phyloP scores from a whole-genome alignment of 495 filamentous ascomycete genomes.

The Penicillium daleae region DNA sequence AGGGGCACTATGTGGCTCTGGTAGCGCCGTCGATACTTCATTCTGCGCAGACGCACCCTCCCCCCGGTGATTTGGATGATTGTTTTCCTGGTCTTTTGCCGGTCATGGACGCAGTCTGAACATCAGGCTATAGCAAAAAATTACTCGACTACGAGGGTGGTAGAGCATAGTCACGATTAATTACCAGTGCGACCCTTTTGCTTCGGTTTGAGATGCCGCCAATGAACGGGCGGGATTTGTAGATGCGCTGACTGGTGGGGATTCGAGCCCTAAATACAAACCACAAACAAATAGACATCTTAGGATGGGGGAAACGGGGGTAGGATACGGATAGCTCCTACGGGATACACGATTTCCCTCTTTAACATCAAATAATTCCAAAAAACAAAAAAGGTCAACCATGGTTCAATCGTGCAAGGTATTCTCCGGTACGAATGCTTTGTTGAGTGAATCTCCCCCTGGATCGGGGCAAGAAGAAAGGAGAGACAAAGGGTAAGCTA shows the following conservation, averaged over 20 bases:
- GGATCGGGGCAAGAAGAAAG: not conserved
- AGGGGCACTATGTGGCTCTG: conserved; percentile 23
- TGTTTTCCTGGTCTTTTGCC: conserved; percentile 16
- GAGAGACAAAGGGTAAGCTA: not conserved
- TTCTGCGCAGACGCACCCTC: conserved; percentile 9
- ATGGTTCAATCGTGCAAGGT: not conserved
- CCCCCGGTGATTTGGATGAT: conserved; percentile 7
- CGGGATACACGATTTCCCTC: not conserved
- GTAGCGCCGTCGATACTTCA: conserved; percentile 12
- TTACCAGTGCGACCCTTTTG: conserved; percentile 20
- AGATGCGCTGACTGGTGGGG: conserved; percentile 22
- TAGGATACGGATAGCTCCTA: not conserved
- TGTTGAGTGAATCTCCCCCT: not conserved
- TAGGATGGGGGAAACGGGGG: not conserved
- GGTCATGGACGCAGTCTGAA: conserved; percentile 20
- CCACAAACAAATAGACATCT: conserved; percentile 1
- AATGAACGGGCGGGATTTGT: conserved; percentile 24
- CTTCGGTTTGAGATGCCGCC: conserved; percentile 30
- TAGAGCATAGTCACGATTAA: conserved; percentile 4
- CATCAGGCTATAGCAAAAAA: conserved; percentile 8
- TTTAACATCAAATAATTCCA: not conserved
- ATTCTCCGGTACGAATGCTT: not conserved
- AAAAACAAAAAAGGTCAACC: not conserved
- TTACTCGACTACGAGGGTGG: conserved; percentile 12
- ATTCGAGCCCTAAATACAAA: conserved; percentile 13